A percentile compares a stretch with the other conserved stretches of the same genome.
Evolutionary conservation across 306 rosid genomes (phyloP).

Genomic region (Abrus pulchellus): DNA sequence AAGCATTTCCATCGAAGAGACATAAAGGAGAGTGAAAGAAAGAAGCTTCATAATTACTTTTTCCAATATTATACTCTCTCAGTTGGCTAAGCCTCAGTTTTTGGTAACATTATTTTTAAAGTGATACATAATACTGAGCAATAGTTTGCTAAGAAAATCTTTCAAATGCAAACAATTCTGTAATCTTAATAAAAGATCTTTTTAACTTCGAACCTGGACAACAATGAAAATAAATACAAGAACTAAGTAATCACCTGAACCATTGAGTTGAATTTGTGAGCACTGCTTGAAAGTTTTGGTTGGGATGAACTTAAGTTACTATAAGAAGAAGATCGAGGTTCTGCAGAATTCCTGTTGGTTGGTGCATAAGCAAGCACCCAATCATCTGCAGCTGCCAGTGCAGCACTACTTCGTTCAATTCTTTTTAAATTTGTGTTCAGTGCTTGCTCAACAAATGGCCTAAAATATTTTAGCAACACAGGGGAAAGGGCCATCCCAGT

Average conservation of each 20-base stretch:
- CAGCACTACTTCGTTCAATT: constrained; percentile 83
- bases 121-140: constrained; percentile 2
- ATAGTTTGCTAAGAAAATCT: not conserved
- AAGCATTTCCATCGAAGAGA: constrained; percentile 4
- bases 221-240: not conserved
- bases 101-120: constrained; percentile 3
- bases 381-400: constrained; percentile 82
- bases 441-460: constrained; percentile 75
- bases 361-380: constrained; percentile 74
- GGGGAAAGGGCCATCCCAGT: constrained; percentile 88
- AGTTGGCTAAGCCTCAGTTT: not conserved
- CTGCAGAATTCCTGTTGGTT: constrained; percentile 50
- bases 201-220: not conserved
- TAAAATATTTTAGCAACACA: constrained; percentile 66
- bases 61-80: not conserved
- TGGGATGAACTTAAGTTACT: constrained; percentile 50
- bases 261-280: constrained; percentile 81
- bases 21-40: constrained; percentile 25
- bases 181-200: constrained; percentile 10
- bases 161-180: constrained; percentile 20
- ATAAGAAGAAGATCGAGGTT: constrained; percentile 58
- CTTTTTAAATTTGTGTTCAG: constrained; percentile 67
- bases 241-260: constrained; percentile 69
- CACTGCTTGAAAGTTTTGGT: constrained; percentile 87
- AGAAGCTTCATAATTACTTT: constrained; percentile 10